Evolutionary conservation across 225 moss, liverwort and hornwort species (phyloP).

Genomic region (Polytrichum formosum): DNA sequence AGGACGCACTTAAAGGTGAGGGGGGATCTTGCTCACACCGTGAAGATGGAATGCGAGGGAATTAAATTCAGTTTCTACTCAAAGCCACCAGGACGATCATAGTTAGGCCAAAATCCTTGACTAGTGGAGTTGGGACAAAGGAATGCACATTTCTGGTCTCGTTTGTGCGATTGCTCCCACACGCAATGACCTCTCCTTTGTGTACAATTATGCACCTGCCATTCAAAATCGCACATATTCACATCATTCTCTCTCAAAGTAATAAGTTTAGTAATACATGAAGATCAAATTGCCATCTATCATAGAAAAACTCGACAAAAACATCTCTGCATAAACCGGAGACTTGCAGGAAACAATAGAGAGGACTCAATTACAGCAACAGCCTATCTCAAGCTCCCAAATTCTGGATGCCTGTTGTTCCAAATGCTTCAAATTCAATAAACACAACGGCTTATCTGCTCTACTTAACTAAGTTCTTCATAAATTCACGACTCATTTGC

Average conservation of each 20-base stretch:
- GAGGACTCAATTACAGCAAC: no score
- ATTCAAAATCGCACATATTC: neutral
- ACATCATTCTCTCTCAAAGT: neutral
- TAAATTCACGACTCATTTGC: neutral
- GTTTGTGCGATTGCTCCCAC: slow-evolving; percentile 91
- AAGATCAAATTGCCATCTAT: no score
- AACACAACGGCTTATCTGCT: neutral
- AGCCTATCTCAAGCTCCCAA: no score
- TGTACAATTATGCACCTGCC: slow-evolving; percentile 86
- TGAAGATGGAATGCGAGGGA: no score
- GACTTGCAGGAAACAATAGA: no score
- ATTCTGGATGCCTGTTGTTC: neutral
- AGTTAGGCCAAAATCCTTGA: no score
- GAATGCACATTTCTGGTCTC: slow-evolving; percentile 77
- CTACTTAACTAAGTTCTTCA: neutral
- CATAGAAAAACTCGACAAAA: neutral
- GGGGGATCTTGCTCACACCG: no score
- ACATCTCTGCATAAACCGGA: neutral
- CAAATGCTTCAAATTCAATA: neutral
- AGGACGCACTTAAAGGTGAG: no score
- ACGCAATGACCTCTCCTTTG: slow-evolving; percentile 69
- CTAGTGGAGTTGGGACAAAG: neutral
- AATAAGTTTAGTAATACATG: neutral
- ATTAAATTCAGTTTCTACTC: no score
- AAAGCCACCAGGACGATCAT: no score